Evolutionary conservation across 208 protist species (phyloP), one percentile per base, ranked within the genome.

Genomic region (Crithidia bombi): DNA sequence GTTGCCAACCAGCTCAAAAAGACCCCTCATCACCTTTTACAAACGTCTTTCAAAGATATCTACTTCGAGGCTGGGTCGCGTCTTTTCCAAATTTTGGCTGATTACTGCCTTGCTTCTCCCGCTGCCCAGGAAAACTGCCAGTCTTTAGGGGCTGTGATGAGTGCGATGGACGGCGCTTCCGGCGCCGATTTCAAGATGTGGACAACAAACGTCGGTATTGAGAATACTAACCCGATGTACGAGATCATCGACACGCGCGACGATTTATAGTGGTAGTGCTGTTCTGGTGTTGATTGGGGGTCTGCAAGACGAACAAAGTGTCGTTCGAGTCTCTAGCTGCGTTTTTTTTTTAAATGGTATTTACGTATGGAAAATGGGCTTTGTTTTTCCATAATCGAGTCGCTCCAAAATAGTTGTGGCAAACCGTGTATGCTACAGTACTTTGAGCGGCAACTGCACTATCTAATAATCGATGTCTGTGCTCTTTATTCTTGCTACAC

Each of bases 221-320:
- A 97, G 68, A 97, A 97, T 68, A 94, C 90, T 0, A 97, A 97
- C 54, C 92, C 90, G 11, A 94, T 95, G 87, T 95, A 94, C 65
- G 92, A 96, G 28, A 83, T 95, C 21, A 74, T 95, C 36, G 78
- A 93, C 28, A 54, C 66, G 1, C 71, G 67, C 32, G 81, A 78
- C 26, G 91, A 96, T 61, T 73, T 96, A 55, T 96, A 78, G 77
- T 26, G 23, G 11, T 4, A 25, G 35, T 51, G 2, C 39, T 12
- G 19, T 59, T 59, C 38, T 54, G 6, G 0, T 39, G 10, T 25
- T 44, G n/a, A n/a, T n/a, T n/a, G n/a, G n/a, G n/a, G n/a, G n/a
- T n/a, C n/a, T n/a, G n/a, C n/a, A n/a, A n/a, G n/a, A n/a, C n/a
- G n/a, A n/a, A n/a, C n/a, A n/a, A n/a, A n/a, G n/a, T n/a, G n/a